Percentiles rank a stretch among this genome's conserved stretches.
Conservation (phyloP, 768 basidiomycete species). For the Agaricus subrufescens region DNA sequence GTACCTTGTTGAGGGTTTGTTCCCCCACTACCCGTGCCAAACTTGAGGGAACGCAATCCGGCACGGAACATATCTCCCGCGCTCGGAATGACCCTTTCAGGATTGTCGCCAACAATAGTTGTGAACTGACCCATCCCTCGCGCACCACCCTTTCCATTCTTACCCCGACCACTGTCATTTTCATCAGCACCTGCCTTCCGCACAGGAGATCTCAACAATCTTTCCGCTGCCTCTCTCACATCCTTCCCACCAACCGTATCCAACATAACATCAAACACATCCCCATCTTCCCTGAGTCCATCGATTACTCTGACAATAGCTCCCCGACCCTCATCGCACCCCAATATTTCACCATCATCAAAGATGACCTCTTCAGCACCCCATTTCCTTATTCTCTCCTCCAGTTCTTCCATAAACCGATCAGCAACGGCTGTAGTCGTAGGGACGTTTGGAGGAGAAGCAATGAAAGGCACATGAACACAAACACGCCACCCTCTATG, state of each 20-base stretch:
- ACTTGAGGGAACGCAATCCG: constrained; percentile 58
- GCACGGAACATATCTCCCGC: constrained; percentile 71
- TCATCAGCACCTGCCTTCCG: neutral
- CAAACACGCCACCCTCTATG: constrained; percentile 67
- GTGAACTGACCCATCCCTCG: constrained; percentile 57
- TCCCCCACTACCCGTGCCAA: constrained; percentile 18
- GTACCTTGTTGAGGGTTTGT: constrained; percentile 8
- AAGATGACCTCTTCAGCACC: constrained; percentile 79
- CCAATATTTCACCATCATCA: constrained; percentile 43
- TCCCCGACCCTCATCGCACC: constrained; percentile 36
- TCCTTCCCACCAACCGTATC: constrained; percentile 81
- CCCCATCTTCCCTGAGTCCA: constrained; percentile 45
- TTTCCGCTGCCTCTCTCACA: constrained; percentile 71
- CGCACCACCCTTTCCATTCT: constrained; percentile 16
- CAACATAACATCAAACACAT: constrained; percentile 73
- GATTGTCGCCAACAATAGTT: constrained; percentile 71
- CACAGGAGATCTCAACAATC: constrained; percentile 44
- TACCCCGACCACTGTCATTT: constrained; percentile 15
- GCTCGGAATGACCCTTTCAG: constrained; percentile 59
- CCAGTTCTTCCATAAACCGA: constrained; percentile 38
- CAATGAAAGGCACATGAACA: constrained; percentile 51
- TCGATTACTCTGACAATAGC: constrained; percentile 49
- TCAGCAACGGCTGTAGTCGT: constrained; percentile 20
- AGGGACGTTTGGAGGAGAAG: constrained; percentile 19
- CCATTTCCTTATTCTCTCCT: constrained; percentile 56